Evolutionary conservation across 2,329 filamentous ascomycete genomes (phyloP).

Genomic region (Sarocladium strictum): DNA sequence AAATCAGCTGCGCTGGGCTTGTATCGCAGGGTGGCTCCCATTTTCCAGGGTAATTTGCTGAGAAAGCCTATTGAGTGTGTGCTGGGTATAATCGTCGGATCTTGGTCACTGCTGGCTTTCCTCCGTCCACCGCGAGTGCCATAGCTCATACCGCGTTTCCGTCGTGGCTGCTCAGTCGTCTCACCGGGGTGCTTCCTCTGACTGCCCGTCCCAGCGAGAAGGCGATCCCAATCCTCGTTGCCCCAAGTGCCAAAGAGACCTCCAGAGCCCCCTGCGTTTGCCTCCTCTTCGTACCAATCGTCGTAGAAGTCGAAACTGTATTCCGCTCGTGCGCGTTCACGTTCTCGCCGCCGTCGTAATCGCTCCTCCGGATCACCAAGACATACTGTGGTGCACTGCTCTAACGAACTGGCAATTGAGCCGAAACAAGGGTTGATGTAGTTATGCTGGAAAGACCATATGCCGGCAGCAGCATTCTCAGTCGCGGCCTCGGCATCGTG

Average conservation of each 20-base stretch:
- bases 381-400: conserved; percentile 67
- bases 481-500: conserved; percentile 88
- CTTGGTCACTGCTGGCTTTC: conserved; percentile 48
- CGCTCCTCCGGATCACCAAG: conserved; percentile 69
- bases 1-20: conserved; percentile 87
- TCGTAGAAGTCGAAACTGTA: conserved; percentile 96
- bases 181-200: conserved; percentile 29
- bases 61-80: conserved; percentile 82
- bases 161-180: conserved; percentile 56
- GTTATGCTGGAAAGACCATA: conserved; percentile 82
- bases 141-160: conserved; percentile 85
- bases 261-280: conserved; percentile 35
- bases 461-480: conserved; percentile 81
- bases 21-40: conserved; percentile 78
- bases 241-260: conserved; percentile 68
- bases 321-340: conserved; percentile 60
- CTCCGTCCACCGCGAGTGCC: conserved; percentile 56
- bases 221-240: conserved; percentile 75
- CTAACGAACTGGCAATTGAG: conserved; percentile 59
- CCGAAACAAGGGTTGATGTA: conserved; percentile 79
- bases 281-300: conserved; percentile 73
- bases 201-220: conserved; percentile 64
- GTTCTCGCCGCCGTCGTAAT: conserved; percentile 60
- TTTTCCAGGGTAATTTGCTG: conserved; percentile 74
- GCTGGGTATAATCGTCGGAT: conserved; percentile 85